Conservation (phyloP, 1,284 basidiomycete species). For the Rhodotorula sp. region DNA sequence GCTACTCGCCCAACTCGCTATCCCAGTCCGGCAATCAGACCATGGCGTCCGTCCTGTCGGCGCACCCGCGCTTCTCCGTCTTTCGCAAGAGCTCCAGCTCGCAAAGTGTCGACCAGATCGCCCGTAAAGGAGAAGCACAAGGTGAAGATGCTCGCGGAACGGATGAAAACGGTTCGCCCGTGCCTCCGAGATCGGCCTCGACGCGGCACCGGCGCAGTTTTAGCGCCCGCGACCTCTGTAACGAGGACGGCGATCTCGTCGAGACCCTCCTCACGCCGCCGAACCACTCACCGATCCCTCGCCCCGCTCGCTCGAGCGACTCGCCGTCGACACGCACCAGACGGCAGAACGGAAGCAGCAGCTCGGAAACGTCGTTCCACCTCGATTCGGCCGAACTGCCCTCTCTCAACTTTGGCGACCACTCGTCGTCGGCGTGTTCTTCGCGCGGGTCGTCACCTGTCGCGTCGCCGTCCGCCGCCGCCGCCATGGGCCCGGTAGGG, state of each 20-base stretch:
- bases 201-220: background rate
- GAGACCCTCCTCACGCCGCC: slow-evolving; percentile 26
- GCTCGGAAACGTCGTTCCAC: slow-evolving; percentile 20
- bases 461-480: background rate
- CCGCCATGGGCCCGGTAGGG: background rate
- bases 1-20: slow-evolving; percentile 21
- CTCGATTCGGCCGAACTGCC: slow-evolving; percentile 24
- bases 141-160: background rate
- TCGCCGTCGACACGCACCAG: background rate
- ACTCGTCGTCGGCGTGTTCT: slow-evolving; percentile 5
- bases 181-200: background rate
- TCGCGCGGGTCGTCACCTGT: slow-evolving; percentile 11
- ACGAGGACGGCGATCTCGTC: slow-evolving; percentile 5
- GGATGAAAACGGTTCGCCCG: background rate
- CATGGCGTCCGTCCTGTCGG: slow-evolving; percentile 24
- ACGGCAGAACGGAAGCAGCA: background rate
- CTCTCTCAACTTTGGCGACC: slow-evolving; percentile 33
- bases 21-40: slow-evolving; percentile 22
- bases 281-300: background rate
- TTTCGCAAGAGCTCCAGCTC: slow-evolving; percentile 32
- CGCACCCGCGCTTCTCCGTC: slow-evolving; percentile 37
- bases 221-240: background rate
- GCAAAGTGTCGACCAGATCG: background rate
- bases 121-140: background rate
- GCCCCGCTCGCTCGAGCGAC: background rate